Conservation (phyloP, 2,329 filamentous ascomycete species). For the Sporothrix dimorphospora region DNA sequence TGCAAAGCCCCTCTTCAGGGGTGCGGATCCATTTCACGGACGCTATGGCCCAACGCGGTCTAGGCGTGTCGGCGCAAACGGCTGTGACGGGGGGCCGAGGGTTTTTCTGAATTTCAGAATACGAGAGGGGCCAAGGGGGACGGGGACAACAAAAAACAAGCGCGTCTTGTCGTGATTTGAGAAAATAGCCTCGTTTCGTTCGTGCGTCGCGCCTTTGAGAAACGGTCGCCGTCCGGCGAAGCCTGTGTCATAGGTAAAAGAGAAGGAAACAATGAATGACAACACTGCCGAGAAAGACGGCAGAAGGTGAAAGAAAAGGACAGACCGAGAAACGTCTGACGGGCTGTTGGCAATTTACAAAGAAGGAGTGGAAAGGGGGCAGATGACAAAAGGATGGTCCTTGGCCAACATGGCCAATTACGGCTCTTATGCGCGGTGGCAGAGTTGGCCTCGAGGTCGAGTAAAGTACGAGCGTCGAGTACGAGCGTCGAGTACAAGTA, state of each 20-base stretch:
- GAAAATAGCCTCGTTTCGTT: neutral
- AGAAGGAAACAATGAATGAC: neutral
- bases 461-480: too few relatives aligned
- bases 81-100: neutral
- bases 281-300: neutral
- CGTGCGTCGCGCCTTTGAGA: neutral
- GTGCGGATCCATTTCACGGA: neutral
- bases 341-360: conserved; percentile 2
- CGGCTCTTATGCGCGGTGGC: neutral
- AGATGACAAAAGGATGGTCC: neutral
- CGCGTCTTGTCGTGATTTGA: neutral
- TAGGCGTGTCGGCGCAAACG: conserved; percentile 14
- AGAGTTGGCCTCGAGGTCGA: too few relatives aligned
- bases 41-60: conserved; percentile 13
- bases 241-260: too few relatives aligned
- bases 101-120: neutral
- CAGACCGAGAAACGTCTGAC: neutral
- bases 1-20: conserved; percentile 11
- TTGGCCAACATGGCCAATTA: conserved; percentile 8
- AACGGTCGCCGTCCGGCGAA: too few relatives aligned
- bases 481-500: neutral
- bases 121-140: neutral
- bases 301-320: conserved; percentile 2
- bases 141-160: neutral
- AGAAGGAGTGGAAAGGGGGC: neutral